Conservation (phyloP, 306 rosid species). For the Rubus parviflorus region DNA sequence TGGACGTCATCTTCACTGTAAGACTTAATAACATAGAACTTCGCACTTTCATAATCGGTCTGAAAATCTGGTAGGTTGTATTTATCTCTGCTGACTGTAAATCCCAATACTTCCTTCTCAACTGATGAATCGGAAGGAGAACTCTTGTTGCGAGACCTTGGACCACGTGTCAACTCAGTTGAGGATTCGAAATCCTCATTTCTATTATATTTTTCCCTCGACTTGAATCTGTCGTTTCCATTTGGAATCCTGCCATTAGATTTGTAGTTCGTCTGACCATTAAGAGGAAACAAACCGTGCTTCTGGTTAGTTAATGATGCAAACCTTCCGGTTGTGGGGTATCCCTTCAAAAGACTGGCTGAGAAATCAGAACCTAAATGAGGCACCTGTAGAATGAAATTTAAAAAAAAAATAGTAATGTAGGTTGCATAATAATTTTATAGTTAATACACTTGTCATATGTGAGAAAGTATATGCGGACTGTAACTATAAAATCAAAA, state of each 20-base stretch:
- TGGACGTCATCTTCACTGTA: conserved; percentile 88
- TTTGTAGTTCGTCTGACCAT: conserved; percentile 27
- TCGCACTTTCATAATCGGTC: conserved; percentile 55
- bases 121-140: conserved; percentile 32
- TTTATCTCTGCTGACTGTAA: conserved; percentile 41
- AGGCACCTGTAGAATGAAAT: conserved; percentile 43
- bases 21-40: conserved; percentile 77
- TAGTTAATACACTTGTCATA: not conserved
- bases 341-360: conserved; percentile 39
- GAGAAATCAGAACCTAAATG: conserved; percentile 46
- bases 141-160: conserved; percentile 48
- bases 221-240: conserved; percentile 39
- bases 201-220: conserved; percentile 35
- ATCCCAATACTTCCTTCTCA: conserved; percentile 45
- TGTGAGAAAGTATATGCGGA: not conserved
- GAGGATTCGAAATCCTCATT: conserved; percentile 48
- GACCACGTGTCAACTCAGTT: conserved; percentile 64
- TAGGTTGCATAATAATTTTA: not conserved
- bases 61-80: conserved; percentile 64
- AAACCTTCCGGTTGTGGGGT: conserved; percentile 38
- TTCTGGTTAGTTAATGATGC: conserved; percentile 43
- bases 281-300: conserved; percentile 27
- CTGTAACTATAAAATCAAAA: not conserved
- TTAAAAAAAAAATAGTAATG: not conserved
- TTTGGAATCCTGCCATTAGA: conserved; percentile 39